These are phyloP conservation scores for Lathyrus tuberosus DNA, from an alignment of 306 rosid genomes.

Conservation along the genomic window DNA sequence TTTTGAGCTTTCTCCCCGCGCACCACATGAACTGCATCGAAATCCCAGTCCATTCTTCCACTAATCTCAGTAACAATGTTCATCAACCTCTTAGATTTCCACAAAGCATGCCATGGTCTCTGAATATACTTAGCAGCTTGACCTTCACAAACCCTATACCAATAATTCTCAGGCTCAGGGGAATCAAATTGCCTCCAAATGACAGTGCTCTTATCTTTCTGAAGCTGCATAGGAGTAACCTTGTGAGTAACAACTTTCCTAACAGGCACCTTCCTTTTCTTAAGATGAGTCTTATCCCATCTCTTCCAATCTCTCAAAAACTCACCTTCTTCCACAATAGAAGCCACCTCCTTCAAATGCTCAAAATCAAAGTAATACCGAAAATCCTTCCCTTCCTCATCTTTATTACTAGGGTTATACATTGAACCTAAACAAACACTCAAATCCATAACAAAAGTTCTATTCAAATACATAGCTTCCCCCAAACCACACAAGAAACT, in stretches of 20 bases:
- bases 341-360: constrained; percentile 87
- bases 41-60: constrained; percentile 97
- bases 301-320: constrained; percentile 83
- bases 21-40: constrained; percentile 88
- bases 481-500: constrained; percentile 98
- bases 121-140: constrained; percentile 80
- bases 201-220: constrained; percentile 71
- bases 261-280: constrained; percentile 67
- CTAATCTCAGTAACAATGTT: constrained; percentile 88
- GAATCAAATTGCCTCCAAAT: constrained; percentile 90
- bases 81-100: constrained; percentile 99
- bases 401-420: constrained; percentile 73
- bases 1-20: constrained; percentile 91
- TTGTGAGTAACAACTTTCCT: constrained; percentile 73
- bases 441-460: constrained; percentile 97
- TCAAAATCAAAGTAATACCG: constrained; percentile 95
- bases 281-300: constrained; percentile 71
- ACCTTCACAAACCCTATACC: constrained; percentile 98
- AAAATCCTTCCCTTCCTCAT: constrained; percentile 93
- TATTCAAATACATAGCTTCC: constrained; percentile 90
- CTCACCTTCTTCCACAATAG: constrained; percentile 88
- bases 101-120: constrained; percentile 94
- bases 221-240: constrained; percentile 82
- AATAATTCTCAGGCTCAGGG: constrained; percentile 93
- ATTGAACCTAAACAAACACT: constrained; percentile 70